A percentile compares a stretch with the other conserved stretches of the same genome.
phyloP scores from a whole-genome alignment of 768 basidiomycete genomes.

The Boletus pseudopeckii region DNA sequence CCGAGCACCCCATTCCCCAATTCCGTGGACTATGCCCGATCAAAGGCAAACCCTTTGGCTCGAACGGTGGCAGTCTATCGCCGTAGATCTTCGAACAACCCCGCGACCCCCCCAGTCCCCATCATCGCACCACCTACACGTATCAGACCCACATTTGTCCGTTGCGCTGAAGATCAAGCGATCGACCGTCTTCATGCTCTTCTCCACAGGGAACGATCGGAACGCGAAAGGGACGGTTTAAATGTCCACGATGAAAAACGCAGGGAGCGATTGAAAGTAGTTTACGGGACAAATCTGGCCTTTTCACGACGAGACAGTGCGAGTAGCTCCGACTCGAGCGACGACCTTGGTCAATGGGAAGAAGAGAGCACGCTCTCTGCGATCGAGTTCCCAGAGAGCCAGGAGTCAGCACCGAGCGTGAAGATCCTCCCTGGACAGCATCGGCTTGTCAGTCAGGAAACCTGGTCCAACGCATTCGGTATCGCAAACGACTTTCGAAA shows the following conservation, averaged over 20 bases:
- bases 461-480: constrained; percentile 23
- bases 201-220: constrained; percentile 39
- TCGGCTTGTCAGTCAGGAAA: not conserved
- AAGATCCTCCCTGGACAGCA: not conserved
- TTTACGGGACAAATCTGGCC: not conserved
- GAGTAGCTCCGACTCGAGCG: constrained; percentile 12
- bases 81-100: not conserved
- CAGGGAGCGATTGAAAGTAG: not conserved
- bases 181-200: constrained; percentile 41
- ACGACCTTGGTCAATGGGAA: constrained; percentile 14
- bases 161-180: constrained; percentile 39
- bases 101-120: constrained; percentile 36
- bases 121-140: constrained; percentile 52
- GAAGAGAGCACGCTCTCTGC: constrained; percentile 12
- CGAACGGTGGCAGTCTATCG: constrained; percentile 18
- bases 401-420: not conserved
- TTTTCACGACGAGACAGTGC: constrained; percentile 5
- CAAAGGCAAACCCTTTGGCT: constrained; percentile 22
- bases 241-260: constrained; percentile 10
- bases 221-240: constrained; percentile 36
- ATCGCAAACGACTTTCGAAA: constrained; percentile 36
- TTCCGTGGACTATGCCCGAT: constrained; percentile 19
- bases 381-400: constrained; percentile 23
- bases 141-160: constrained; percentile 22
- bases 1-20: constrained; percentile 27